Evolutionary conservation across 2,329 filamentous ascomycete genomes (phyloP), one percentile per base, ranked within the genome.

Genomic region (Aspergillus awamori): DNA sequence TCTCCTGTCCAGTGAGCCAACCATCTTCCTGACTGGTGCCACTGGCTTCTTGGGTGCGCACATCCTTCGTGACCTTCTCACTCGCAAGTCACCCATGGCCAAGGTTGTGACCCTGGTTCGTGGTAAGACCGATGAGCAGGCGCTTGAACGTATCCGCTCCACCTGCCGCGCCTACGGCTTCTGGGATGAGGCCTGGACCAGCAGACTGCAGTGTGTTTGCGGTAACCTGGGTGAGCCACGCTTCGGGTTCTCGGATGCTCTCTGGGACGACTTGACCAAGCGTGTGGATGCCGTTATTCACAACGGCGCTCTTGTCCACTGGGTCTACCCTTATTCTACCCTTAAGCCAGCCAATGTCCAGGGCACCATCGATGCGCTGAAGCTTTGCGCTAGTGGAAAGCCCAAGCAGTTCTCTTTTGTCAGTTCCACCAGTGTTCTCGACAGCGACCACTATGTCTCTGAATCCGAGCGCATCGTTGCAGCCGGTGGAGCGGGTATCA

Each of bases 1-100:
- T 43, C 69, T 80, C 36, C 70, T 77, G 13, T 63, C 72, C 28
- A 66, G 66, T 7, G 73, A 73, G 39, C 77, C 81, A 3, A 92
- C 89, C 0, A 83, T 95, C 10, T 90, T 97, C 75, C 79, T 97
- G 5, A 97, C 93, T 2, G 93, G 94, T 47, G 92, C 91, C 4
- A 97, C 93, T 5, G 93, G 93, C 2, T 97, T 97, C 81, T 78
- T 97, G 20, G 93, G 93, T 28, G 85, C 91, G 0, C 96, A 93
- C 71, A 81, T 97, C 10, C 80, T 96, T 33, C 85, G 85, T 58
- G 91, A 96, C 58, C 77, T 97, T 1, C 82, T 97, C 1, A 84
- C 84, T 41, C 82, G 89, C 24, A 79, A 81, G 8, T 78, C 79
- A 15, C 83, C 80, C 17, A 76, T 79, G 17, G 80, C 86, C 13